A percentile compares a stretch with the other conserved stretches of the same genome.
phyloP scores from a whole-genome alignment of 129 eudicot genomes.

The Tagetes erecta region DNA sequence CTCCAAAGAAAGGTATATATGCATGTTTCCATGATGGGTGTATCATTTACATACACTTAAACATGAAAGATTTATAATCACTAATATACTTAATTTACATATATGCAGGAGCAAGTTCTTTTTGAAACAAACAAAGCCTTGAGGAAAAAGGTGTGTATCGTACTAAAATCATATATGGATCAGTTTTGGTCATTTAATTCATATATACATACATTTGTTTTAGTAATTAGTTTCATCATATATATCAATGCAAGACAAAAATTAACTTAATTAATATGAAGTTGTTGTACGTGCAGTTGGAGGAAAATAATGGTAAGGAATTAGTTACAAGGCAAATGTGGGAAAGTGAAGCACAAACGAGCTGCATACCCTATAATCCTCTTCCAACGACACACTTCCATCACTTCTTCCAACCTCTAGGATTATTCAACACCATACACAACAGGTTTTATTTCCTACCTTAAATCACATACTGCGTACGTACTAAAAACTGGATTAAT shows the following conservation, averaged over 20 bases:
- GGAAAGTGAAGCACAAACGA: conserved; percentile 35
- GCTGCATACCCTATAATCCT: conserved; percentile 37
- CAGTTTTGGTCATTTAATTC: no score
- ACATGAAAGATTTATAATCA: background rate
- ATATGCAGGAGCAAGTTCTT: conserved; percentile 55
- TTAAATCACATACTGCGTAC: no score
- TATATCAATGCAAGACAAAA: no score
- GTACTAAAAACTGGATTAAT: no score
- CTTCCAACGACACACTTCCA: conserved; percentile 46
- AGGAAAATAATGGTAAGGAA: conserved; percentile 38
- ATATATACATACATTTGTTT: no score
- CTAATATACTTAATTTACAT: background rate
- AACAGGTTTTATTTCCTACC: conserved; percentile 29
- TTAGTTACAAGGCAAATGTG: conserved; percentile 32
- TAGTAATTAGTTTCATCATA: no score
- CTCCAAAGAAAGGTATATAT: conserved; percentile 51
- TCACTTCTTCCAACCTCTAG: conserved; percentile 45
- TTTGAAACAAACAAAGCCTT: conserved; percentile 49
- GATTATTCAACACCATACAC: conserved; percentile 36
- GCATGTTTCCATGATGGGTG: background rate
- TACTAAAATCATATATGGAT: no score
- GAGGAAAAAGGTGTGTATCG: conserved; percentile 40
- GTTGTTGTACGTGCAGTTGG: conserved; percentile 34
- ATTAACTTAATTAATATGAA: background rate
- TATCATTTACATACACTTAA: no score